Evolutionary conservation across 148 eudicot genomes (phyloP).

Genomic region (Linanthus parryae): DNA sequence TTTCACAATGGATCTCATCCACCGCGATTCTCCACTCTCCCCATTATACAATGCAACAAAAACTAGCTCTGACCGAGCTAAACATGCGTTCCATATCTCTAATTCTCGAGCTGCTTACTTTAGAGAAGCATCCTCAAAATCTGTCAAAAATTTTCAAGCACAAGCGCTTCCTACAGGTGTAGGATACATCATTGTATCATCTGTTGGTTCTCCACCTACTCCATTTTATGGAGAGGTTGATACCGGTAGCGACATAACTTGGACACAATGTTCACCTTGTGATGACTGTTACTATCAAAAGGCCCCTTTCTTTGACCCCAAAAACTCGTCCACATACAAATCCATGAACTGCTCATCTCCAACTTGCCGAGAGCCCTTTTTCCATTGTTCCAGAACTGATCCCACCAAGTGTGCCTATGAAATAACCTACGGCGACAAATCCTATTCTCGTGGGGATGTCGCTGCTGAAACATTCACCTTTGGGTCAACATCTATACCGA

Average conservation of each 20-base stretch:
- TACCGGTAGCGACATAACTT: conserved; percentile 24
- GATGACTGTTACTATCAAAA: conserved; percentile 12
- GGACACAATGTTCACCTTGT: conserved; percentile 28
- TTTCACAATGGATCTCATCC: conserved; percentile 34
- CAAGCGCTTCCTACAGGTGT: conserved; percentile 1
- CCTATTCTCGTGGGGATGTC: conserved; percentile 22
- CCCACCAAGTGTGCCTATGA: conserved; percentile 21
- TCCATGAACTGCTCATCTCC: neutral
- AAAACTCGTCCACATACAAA: conserved; percentile 8
- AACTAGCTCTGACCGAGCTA: conserved; percentile 16
- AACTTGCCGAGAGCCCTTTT: too few species aligned
- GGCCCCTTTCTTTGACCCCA: conserved; percentile 3
- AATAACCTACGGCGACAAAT: conserved; percentile 22
- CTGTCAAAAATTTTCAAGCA: conserved; percentile 11
- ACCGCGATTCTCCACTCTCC: conserved; percentile 39
- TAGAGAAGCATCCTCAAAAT: neutral
- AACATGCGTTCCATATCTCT: conserved; percentile 23
- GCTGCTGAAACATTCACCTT: conserved; percentile 28
- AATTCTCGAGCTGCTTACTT: conserved; percentile 11
- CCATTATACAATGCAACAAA: conserved; percentile 27
- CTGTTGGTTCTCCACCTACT: conserved; percentile 27
- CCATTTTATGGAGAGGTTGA: conserved; percentile 14
- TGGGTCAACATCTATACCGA: neutral
- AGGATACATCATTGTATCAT: conserved; percentile 20
- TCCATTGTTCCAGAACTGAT: too few species aligned